Conservation (phyloP, 2,329 filamentous ascomycete genomes). For the Aspergillus viridinutans region DNA sequence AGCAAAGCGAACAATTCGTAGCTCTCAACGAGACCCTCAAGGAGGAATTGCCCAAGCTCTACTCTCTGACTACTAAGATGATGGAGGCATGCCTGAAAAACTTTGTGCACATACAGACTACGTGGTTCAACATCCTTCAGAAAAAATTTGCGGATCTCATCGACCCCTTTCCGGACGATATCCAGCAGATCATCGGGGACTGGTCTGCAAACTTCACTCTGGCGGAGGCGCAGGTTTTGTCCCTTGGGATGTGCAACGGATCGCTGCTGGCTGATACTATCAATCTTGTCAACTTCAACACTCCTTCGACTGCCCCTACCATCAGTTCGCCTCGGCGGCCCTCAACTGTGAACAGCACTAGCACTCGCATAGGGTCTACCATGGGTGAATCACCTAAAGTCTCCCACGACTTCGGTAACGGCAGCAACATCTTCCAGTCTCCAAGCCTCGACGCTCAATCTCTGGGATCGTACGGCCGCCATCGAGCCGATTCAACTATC, state of each 20-base stretch:
- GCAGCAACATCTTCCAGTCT: conserved; percentile 62
- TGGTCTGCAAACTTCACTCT: conserved; percentile 77
- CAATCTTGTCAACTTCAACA: conserved; percentile 58
- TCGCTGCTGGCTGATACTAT: conserved; percentile 56
- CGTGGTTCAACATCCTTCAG: conserved; percentile 80
- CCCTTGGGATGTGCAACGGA: conserved; percentile 75
- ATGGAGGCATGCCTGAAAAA: conserved; percentile 78
- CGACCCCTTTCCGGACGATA: conserved; percentile 61
- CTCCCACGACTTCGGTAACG: conserved; percentile 63
- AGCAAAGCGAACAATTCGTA: conserved; percentile 82
- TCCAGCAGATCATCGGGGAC: conserved; percentile 68
- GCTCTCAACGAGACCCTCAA: conserved; percentile 91
- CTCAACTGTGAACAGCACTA: conserved; percentile 49
- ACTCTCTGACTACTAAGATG: conserved; percentile 72
- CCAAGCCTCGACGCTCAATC: conserved; percentile 43
- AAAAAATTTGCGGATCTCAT: conserved; percentile 76
- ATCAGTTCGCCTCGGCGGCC: conserved; percentile 45
- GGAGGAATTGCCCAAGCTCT: conserved; percentile 83
- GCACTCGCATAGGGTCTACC: conserved; percentile 57
- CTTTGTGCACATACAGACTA: conserved; percentile 76
- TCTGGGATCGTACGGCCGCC: conserved; percentile 35
- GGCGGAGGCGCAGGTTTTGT: conserved; percentile 66
- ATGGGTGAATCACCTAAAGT: conserved; percentile 60
- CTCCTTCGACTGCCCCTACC: conserved; percentile 41
- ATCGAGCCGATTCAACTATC: conserved; percentile 54